Percentiles rank a stretch among this genome's conserved stretches.
phyloP scores from a whole-genome alignment of 257 asterid genomes.

The Euphrasia confusa region DNA sequence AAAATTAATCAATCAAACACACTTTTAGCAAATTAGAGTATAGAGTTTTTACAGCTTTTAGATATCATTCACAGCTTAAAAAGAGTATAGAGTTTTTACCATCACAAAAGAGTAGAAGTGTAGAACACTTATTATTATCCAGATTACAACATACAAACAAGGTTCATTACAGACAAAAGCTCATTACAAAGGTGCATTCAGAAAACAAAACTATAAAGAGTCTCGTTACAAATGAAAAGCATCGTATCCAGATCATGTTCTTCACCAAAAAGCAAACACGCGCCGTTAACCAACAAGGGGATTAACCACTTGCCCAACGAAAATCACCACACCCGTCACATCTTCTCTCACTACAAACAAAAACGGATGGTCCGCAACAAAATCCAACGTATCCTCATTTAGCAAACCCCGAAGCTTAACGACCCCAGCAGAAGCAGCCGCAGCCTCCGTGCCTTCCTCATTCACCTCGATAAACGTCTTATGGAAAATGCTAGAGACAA shows the following conservation, averaged over 20 bases:
- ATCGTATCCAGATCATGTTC: neutral
- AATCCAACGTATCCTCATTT: slow-evolving; percentile 29
- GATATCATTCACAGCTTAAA: too few species aligned
- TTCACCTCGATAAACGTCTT: slow-evolving; percentile 53
- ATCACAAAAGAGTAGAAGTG: too few species aligned
- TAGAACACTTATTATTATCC: too few species aligned
- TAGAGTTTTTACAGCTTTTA: too few species aligned
- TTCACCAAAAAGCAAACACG: neutral
- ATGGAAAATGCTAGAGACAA: slow-evolving; percentile 38
- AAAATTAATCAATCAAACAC: too few species aligned
- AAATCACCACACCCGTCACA: slow-evolving; percentile 39
- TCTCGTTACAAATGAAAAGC: neutral
- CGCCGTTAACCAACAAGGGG: slow-evolving; percentile 27
- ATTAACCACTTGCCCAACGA: slow-evolving; percentile 38
- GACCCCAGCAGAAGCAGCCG: slow-evolving; percentile 38
- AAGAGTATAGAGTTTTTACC: too few species aligned
- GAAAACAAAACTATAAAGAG: neutral
- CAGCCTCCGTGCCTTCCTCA: slow-evolving; percentile 62
- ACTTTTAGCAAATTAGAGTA: too few species aligned
- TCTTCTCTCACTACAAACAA: slow-evolving; percentile 37
- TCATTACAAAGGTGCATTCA: neutral
- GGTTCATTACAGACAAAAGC: neutral
- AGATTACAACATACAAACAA: neutral
- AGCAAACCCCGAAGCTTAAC: slow-evolving; percentile 2
- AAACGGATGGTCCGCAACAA: slow-evolving; percentile 50